Percentiles rank a stretch among this genome's conserved stretches.
These are phyloP conservation scores for Phlebiopsis flavidoalba DNA, from an alignment of 768 basidiomycete species.

Conservation along the genomic window DNA sequence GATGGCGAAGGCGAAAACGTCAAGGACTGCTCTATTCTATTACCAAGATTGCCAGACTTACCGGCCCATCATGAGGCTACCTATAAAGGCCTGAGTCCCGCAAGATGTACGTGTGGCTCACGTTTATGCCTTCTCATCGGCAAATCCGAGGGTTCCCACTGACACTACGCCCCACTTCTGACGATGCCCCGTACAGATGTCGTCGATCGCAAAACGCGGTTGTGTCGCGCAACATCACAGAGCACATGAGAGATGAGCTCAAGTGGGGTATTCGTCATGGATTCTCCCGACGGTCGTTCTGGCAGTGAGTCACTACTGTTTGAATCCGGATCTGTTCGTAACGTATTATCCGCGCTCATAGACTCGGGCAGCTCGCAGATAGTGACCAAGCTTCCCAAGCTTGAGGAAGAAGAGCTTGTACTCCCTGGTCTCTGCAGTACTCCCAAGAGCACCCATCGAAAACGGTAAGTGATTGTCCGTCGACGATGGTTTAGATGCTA, in stretches of 20 bases:
- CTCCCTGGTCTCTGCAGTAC: not conserved
- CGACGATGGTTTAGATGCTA: not conserved
- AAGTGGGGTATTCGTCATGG: no score
- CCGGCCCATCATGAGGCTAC: not conserved
- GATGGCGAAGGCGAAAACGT: not conserved
- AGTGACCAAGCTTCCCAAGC: not conserved
- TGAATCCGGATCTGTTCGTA: not conserved
- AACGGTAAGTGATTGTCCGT: not conserved
- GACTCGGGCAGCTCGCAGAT: not conserved
- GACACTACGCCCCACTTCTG: constrained; percentile 14
- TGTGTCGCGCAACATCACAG: not conserved
- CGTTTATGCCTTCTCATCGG: not conserved
- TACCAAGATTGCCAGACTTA: not conserved
- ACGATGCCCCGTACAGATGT: constrained; percentile 16
- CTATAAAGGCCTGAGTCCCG: not conserved
- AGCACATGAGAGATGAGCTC: not conserved
- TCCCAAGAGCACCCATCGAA: not conserved
- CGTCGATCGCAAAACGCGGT: not conserved
- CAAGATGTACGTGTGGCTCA: not conserved
- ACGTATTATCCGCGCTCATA: not conserved
- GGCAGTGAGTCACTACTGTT: not conserved
- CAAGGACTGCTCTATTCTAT: not conserved
- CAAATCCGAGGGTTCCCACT: not conserved
- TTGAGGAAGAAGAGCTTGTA: not conserved
- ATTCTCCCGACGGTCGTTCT: not conserved